phyloP scores from a whole-genome alignment of 495 filamentous ascomycete genomes.

The Pseudotulostoma volvatum region DNA sequence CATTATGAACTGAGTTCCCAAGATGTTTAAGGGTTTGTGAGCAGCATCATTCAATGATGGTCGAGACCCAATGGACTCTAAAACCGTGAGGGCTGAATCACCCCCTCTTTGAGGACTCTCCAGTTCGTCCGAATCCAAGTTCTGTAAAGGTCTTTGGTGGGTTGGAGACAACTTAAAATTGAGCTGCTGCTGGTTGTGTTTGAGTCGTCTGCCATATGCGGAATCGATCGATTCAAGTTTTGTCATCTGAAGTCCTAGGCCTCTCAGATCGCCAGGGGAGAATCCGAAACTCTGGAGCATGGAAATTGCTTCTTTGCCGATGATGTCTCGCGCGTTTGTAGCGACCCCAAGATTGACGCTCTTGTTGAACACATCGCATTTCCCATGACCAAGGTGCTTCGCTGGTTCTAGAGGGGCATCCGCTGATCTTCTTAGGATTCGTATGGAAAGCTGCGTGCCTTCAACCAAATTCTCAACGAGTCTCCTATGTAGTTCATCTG shows the following conservation, averaged over 20 bases:
- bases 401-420: slow-evolving; percentile 85
- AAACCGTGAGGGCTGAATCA: slow-evolving; percentile 11
- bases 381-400: slow-evolving; percentile 89
- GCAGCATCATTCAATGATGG: slow-evolving; percentile 36
- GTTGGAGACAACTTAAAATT: slow-evolving; percentile 35
- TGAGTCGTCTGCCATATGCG: slow-evolving; percentile 15
- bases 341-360: slow-evolving; percentile 66
- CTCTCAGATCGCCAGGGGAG: slow-evolving; percentile 77
- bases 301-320: slow-evolving; percentile 65
- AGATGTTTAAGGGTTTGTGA: slow-evolving; percentile 53
- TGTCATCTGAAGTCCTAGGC: slow-evolving; percentile 80
- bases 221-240: slow-evolving; percentile 69
- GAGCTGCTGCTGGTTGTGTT: slow-evolving; percentile 49
- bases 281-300: slow-evolving; percentile 72
- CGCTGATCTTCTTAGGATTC: slow-evolving; percentile 71
- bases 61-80: slow-evolving; percentile 27
- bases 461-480: slow-evolving; percentile 70
- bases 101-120: slow-evolving; percentile 54
- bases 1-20: slow-evolving; percentile 77
- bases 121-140: slow-evolving; percentile 35
- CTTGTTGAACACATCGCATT: slow-evolving; percentile 86
- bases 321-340: slow-evolving; percentile 50
- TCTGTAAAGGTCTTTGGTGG: slow-evolving; percentile 12
- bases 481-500: slow-evolving; percentile 63
- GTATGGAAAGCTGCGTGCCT: slow-evolving; percentile 76